Evolutionary conservation across 78 protist species (phyloP), one percentile per base, ranked within the genome.

Genomic region (Dictyostelium intermedium): DNA sequence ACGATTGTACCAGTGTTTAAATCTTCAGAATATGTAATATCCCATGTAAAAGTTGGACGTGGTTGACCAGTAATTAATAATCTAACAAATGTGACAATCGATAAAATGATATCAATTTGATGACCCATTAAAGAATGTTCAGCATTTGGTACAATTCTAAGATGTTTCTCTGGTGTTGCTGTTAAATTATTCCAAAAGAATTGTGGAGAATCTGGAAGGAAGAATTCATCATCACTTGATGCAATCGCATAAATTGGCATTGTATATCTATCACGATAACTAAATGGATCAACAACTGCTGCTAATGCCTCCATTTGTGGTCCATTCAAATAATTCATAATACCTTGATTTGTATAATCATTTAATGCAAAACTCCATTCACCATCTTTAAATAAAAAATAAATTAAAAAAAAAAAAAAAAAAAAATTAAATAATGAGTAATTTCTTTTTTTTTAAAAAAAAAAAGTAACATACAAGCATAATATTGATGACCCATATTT

Each of bases 221-320:
- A 95, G 56, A 95, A 95, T 73, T 95, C 97, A 61, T 95, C 94
- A 69, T 91, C 97, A 83, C 87, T 66, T 41, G 91, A 87, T 32
- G 50, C 47, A 35, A 82, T 43, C 32, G 74, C 47, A 53, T 84
- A 84, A 14, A 82, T 91, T 81, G 95, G 95, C 83, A 91, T 69
- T 11, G 91, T 85, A 18, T 82, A 78, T 79, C 95, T 82, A 27
- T 91, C 95, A 23, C 81, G 56, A 78, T 91, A 91, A 83, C 56
- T 79, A 61, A 32, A 73, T 85, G 95, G 95, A 39, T 91, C 95
- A 73, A 91, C 91, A 66, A 94, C 30, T 47, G 47, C 83, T 16
- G 87, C 84, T 13, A 94, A 35, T 25, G 25, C 45, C 37, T 66
- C 63, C 82, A 95, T 81, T 39, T 53, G 39, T 43, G 84, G 92